These are phyloP conservation scores for Nicotiana tabacum DNA, from an alignment of 257 asterid genomes.

Conservation along the genomic window DNA sequence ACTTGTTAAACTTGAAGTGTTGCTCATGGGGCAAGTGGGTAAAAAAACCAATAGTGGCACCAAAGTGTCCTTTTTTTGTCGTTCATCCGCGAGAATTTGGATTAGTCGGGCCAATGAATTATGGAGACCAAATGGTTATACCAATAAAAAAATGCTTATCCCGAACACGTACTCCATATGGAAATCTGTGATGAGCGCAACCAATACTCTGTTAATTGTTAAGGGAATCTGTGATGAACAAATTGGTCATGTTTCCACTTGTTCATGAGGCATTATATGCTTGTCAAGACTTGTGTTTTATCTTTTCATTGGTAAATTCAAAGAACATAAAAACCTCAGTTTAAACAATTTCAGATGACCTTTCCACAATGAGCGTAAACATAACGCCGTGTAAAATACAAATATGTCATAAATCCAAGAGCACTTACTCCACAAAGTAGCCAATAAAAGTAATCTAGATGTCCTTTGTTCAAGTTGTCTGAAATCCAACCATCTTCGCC, in stretches of 20 bases:
- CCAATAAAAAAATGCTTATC: background rate
- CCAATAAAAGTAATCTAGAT: conserved; percentile 70
- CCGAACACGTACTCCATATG: background rate
- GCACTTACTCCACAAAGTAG: conserved; percentile 44
- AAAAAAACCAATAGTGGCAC: too few species aligned
- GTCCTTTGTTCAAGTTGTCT: conserved; percentile 58
- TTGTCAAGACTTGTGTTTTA: too few species aligned
- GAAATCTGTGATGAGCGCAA: background rate
- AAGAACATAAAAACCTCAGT: background rate
- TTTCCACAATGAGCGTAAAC: conserved; percentile 12
- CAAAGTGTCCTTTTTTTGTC: too few species aligned
- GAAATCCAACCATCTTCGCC: conserved; percentile 54
- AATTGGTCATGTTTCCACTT: too few species aligned
- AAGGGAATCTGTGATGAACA: too few species aligned
- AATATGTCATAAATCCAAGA: conserved; percentile 22
- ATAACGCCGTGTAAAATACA: conserved; percentile 36
- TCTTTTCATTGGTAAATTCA: background rate
- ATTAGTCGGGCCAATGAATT: too few species aligned
- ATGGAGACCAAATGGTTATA: too few species aligned
- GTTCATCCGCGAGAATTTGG: too few species aligned
- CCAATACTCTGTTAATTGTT: background rate
- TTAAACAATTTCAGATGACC: background rate
- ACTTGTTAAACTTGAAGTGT: too few species aligned
- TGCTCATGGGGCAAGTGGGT: too few species aligned
- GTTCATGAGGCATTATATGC: too few species aligned